Evolutionary conservation across 163 green algal species (phyloP).

Genomic region (Chlamydomonas reinhardtii): DNA sequence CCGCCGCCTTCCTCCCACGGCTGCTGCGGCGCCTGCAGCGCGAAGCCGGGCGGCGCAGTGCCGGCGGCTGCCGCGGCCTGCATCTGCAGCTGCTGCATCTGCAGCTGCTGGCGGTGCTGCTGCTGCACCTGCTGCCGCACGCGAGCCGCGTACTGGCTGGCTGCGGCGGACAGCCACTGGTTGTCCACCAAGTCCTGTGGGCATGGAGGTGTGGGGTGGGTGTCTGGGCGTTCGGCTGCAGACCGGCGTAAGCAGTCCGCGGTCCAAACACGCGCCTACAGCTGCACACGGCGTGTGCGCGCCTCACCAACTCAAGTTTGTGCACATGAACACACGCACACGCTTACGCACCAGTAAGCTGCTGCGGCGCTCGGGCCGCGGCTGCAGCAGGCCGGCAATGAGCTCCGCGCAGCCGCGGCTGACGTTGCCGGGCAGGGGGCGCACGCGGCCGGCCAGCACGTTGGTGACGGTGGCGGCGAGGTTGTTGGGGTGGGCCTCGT

Average conservation of each 20-base stretch:
- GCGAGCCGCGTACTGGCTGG: constrained; percentile 22
- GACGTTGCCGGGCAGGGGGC: constrained; percentile 70
- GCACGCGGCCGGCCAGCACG: constrained; percentile 73
- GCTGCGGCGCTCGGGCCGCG: constrained; percentile 65
- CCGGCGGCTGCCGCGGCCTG: too few species aligned
- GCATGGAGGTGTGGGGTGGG: too few species aligned
- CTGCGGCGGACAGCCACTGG: constrained; percentile 22
- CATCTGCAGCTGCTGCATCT: too few species aligned
- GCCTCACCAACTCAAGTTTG: too few species aligned
- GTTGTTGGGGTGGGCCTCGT: constrained; percentile 80
- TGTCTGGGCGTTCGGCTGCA: too few species aligned
- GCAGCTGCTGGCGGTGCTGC: too few species aligned
- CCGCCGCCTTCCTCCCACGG: neutral
- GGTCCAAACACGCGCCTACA: too few species aligned
- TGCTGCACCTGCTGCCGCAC: neutral
- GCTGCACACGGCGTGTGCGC: too few species aligned
- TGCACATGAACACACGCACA: too few species aligned
- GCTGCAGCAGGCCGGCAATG: constrained; percentile 74
- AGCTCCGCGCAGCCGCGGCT: constrained; percentile 68
- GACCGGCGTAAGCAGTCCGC: too few species aligned
- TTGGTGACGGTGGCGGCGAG: constrained; percentile 83
- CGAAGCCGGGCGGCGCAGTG: neutral
- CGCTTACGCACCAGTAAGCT: constrained; percentile 64
- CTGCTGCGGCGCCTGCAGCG: neutral
- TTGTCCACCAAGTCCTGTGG: constrained; percentile 46